A percentile compares a stretch with the other conserved stretches of the same genome.
Conservation (phyloP, 208 protist genomes). For the Leishmania gerbilli region DNA sequence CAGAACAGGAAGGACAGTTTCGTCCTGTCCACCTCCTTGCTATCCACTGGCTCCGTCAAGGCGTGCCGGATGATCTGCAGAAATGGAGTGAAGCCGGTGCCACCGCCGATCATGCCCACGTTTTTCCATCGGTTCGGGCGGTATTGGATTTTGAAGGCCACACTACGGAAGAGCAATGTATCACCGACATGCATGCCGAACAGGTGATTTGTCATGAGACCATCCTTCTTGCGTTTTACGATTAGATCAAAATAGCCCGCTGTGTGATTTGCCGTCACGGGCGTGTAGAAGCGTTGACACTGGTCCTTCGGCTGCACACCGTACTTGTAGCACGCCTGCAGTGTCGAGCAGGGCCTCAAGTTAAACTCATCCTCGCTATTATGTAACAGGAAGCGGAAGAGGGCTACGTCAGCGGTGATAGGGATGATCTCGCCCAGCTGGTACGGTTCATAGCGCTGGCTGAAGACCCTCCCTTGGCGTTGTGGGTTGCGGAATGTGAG, state of each 20-base stretch:
- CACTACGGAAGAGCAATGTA: slow-evolving; percentile 77
- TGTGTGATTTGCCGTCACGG: slow-evolving; percentile 83
- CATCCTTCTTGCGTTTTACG: slow-evolving; percentile 80
- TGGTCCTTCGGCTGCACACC: slow-evolving; percentile 83
- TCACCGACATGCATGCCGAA: slow-evolving; percentile 91
- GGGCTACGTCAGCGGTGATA: slow-evolving; percentile 84
- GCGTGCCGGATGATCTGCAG: slow-evolving; percentile 91
- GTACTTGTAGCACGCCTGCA: slow-evolving; percentile 91
- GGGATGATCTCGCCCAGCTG: slow-evolving; percentile 83
- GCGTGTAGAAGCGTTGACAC: slow-evolving; percentile 92
- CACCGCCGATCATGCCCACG: slow-evolving; percentile 93
- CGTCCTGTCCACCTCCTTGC: slow-evolving; percentile 76
- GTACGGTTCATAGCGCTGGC: slow-evolving; percentile 82
- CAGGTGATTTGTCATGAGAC: slow-evolving; percentile 85
- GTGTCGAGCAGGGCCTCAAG: slow-evolving; percentile 81
- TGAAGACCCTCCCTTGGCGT: slow-evolving; percentile 61
- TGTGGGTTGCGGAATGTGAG: slow-evolving; percentile 69
- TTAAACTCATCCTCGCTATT: slow-evolving; percentile 79
- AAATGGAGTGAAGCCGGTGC: slow-evolving; percentile 95
- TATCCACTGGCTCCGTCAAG: slow-evolving; percentile 65
- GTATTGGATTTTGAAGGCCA: slow-evolving; percentile 90
- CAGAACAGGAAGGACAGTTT: slow-evolving; percentile 92
- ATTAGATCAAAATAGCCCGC: slow-evolving; percentile 92
- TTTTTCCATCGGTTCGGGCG: slow-evolving; percentile 81
- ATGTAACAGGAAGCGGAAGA: slow-evolving; percentile 89